These are phyloP conservation scores for Agaricus subrufescens DNA, from an alignment of 768 basidiomycete genomes.

Conservation along the genomic window DNA sequence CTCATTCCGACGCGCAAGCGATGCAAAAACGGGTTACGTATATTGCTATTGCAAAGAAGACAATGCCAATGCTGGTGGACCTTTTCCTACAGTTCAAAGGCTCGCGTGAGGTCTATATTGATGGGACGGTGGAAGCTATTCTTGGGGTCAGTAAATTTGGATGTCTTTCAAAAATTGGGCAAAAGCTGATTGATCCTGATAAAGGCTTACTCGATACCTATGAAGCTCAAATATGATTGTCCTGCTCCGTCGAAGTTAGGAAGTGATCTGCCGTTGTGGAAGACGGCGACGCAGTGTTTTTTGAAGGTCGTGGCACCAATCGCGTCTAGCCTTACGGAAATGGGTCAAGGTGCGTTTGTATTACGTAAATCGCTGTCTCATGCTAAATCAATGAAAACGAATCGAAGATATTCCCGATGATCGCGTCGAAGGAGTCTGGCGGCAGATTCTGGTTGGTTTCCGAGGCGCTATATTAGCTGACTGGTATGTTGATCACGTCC, in stretches of 20 bases:
- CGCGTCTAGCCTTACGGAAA: conserved; percentile 41
- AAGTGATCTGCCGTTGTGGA: conserved; percentile 88
- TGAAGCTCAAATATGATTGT: conserved; percentile 94
- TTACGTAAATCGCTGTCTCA: not conserved
- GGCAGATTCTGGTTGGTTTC: conserved; percentile 77
- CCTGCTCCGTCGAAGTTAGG: conserved; percentile 86
- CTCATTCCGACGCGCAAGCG: conserved; percentile 34
- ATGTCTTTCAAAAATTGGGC: not conserved
- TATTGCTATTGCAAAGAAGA: conserved; percentile 83
- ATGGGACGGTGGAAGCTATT: conserved; percentile 83
- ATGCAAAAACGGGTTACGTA: conserved; percentile 75
- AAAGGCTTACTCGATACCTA: conserved; percentile 84
- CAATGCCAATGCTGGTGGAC: conserved; percentile 81
- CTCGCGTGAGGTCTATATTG: conserved; percentile 57
- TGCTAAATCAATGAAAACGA: not conserved
- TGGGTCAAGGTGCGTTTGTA: conserved; percentile 42
- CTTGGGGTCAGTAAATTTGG: conserved; percentile 52
- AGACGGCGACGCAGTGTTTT: conserved; percentile 84
- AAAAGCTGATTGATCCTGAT: not conserved
- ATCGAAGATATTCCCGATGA: conserved; percentile 51
- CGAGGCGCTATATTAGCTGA: conserved; percentile 79
- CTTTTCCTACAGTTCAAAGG: conserved; percentile 67
- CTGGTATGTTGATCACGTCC: conserved; percentile 46
- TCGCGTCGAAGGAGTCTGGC: conserved; percentile 80
- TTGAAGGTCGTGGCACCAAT: conserved; percentile 70